phyloP scores from a whole-genome alignment of 208 protist species.

The Acanthamoeba triangularis region DNA sequence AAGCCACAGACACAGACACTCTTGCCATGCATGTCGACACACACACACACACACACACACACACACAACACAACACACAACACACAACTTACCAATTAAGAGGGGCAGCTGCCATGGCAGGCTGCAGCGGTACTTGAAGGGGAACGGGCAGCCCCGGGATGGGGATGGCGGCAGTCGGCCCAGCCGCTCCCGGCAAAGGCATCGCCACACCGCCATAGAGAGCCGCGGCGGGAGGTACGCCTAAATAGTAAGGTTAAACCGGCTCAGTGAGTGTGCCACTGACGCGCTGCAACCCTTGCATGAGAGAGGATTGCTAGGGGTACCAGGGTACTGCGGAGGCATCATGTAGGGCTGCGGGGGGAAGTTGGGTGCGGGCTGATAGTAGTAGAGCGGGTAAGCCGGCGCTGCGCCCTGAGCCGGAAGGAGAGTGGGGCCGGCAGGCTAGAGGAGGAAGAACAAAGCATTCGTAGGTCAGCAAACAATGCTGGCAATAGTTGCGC shows the following conservation, averaged over 20 bases:
- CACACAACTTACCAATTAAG: slow-evolving; percentile 58
- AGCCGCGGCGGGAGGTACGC: neutral
- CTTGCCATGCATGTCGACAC: neutral
- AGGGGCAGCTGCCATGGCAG: neutral
- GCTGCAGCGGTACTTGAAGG: neutral
- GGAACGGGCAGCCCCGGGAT: slow-evolving; percentile 21
- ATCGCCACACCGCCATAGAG: slow-evolving; percentile 2
- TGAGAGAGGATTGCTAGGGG: neutral
- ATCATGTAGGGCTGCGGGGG: neutral
- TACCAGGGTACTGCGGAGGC: neutral
- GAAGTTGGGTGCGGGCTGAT: neutral
- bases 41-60: too few species aligned
- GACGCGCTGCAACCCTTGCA: too few species aligned
- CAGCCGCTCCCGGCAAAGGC: neutral
- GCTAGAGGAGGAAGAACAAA: too few species aligned
- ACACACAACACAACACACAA: too few species aligned
- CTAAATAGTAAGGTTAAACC: neutral
- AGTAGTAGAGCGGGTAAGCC: slow-evolving; percentile 42
- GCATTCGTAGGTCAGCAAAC: too few species aligned
- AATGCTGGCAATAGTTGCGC: neutral
- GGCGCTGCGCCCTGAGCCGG: neutral
- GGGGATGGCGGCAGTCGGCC: neutral
- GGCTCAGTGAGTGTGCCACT: neutral
- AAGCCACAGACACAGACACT: neutral
- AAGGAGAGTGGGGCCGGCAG: neutral